phyloP scores from a whole-genome alignment of 169 alveolate genomes.

The Cryptosporidium tyzzeri region DNA sequence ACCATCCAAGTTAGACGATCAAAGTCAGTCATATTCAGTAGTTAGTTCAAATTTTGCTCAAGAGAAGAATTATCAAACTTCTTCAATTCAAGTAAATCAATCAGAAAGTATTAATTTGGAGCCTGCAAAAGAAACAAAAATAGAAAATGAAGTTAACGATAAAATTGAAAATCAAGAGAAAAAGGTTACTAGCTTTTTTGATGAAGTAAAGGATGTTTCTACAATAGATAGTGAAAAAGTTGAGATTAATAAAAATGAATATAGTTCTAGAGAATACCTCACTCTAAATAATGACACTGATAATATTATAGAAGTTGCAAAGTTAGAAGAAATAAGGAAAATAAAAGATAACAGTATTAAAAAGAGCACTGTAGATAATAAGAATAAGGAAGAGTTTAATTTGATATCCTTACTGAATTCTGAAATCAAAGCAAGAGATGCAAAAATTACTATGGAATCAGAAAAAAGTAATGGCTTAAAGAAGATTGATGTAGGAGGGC shows the following conservation, averaged over 20 bases:
- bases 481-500: constrained; percentile 18
- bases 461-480: constrained; percentile 24
- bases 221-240: not conserved
- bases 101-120: not conserved
- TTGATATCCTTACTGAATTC: not conserved
- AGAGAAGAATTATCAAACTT: not conserved
- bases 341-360: no score
- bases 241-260: not conserved
- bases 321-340: not conserved
- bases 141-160: not conserved
- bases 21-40: constrained; percentile 5
- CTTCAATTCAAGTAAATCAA: not conserved
- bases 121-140: not conserved
- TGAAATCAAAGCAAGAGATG: not conserved
- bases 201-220: not conserved
- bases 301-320: not conserved
- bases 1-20: not conserved
- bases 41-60: not conserved
- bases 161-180: not conserved
- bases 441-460: not conserved
- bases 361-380: not conserved
- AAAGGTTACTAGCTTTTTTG: not conserved
- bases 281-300: not conserved
- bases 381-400: not conserved
- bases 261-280: not conserved